phyloP scores from a whole-genome alignment of 352 stramenopile genomes.

The Globisporangium sylvaticum region DNA sequence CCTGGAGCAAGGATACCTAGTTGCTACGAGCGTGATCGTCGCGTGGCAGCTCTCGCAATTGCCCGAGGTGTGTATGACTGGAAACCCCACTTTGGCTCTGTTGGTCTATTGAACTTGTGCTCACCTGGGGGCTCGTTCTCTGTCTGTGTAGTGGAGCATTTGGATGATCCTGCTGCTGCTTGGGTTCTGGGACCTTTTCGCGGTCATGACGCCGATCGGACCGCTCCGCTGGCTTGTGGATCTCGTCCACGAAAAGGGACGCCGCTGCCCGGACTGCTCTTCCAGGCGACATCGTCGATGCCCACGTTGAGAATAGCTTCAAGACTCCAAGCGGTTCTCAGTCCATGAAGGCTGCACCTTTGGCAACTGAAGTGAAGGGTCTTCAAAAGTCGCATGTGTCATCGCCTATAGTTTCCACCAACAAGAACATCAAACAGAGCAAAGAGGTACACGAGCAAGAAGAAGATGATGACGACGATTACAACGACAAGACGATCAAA shows the following conservation, averaged over 20 bases:
- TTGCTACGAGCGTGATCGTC: slow-evolving; percentile 93
- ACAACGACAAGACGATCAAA: slow-evolving; percentile 77
- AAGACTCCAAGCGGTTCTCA: too few relatives aligned
- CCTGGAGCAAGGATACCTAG: slow-evolving; percentile 90
- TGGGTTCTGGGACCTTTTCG: slow-evolving; percentile 96
- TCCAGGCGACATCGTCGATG: slow-evolving; percentile 85
- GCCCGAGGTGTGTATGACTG: slow-evolving; percentile 80
- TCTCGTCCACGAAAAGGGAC: slow-evolving; percentile 89
- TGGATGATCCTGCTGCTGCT: slow-evolving; percentile 91
- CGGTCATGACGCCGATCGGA: slow-evolving; percentile 94
- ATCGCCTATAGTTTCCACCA: background rate
- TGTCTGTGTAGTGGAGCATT: slow-evolving; percentile 54
- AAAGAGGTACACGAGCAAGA: slow-evolving; percentile 1
- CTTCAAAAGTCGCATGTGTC: background rate
- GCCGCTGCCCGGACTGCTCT: slow-evolving; percentile 91
- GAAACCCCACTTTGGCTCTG: background rate
- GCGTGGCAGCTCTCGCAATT: slow-evolving; percentile 95
- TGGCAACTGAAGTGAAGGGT: background rate
- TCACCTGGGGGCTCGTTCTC: background rate
- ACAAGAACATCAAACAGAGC: background rate
- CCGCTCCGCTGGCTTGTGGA: slow-evolving; percentile 92
- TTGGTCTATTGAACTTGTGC: background rate
- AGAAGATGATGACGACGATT: slow-evolving; percentile 20
- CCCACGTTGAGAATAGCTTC: slow-evolving; percentile 21
- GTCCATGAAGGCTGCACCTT: background rate